Conservation (phyloP, 345 rosid species). For the Eucalyptus viminalis region DNA sequence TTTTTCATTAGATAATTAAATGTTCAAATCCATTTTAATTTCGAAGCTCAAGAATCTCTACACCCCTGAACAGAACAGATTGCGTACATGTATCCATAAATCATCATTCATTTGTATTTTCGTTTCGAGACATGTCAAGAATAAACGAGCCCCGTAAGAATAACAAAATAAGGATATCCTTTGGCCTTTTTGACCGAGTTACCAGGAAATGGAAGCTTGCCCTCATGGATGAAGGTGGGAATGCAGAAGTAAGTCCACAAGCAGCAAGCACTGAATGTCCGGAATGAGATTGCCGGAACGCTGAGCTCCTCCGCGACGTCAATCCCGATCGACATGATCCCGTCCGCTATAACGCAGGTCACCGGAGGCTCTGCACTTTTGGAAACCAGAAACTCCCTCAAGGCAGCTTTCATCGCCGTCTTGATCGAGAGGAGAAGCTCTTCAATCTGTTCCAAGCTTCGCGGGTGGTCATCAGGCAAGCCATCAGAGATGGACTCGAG, state of each 20-base stretch:
- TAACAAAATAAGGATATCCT: background rate
- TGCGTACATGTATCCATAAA: background rate
- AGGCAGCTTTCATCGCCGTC: background rate
- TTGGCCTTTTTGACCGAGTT: background rate
- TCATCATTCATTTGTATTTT: background rate
- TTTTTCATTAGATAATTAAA: no score
- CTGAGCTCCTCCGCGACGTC: background rate
- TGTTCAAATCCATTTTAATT: background rate
- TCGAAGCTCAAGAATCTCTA: background rate
- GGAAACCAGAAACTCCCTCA: background rate
- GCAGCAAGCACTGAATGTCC: background rate
- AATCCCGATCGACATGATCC: background rate
- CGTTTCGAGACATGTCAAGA: background rate
- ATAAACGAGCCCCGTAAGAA: background rate
- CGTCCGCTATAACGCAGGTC: background rate
- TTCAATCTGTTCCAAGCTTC: background rate
- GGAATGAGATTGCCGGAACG: background rate
- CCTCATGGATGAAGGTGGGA: background rate
- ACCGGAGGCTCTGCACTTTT: background rate
- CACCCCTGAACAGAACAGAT: background rate
- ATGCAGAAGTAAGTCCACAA: background rate
- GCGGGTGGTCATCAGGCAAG: background rate
- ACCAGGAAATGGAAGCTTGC: background rate
- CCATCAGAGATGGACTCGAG: background rate
- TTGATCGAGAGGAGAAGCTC: background rate